Base-by-base conservation (phyloP, 352 stramenopile genomes). In the Aphanomyces astaci region DNA sequence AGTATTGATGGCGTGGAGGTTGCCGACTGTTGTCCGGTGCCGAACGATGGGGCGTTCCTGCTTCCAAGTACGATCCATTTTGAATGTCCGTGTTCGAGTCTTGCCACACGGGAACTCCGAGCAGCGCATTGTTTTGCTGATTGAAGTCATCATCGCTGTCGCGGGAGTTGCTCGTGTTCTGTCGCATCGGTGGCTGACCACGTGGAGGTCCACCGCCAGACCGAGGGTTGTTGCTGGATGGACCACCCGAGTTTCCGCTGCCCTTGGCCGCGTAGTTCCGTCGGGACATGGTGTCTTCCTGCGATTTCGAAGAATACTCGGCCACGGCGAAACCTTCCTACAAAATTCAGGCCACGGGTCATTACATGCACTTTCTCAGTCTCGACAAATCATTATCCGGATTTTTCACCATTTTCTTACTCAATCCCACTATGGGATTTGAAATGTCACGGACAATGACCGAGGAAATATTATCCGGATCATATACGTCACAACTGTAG, bases 81-180 rank as follows among this genome's bases (percentile, higher is more conserved):
- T 68, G 51, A 32, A 59, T 45, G 22, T 68, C 49, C 32, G 62
- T 25, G 9, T 19, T 33, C 11, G 62, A 62, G 51, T 68, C 62
- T 51, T 68, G 62, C 62, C 62, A 68, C 15, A 68, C 62, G 59
- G 62, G 62, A n/a, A 68, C 62, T n/a, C 62, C 62, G 30, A 68
- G 51, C 17, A 68, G n/a, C 13, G 39, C 62, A 3, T 68, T 68
- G 30, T 48, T 27, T n/a, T 68, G 62, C 31, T 68, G 62, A 1
- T 3, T 43, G 19, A 52, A 68, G 2, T 68, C 62, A 28, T 68
- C 62, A 17, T 68, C 62, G 51, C 62, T 68, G 39, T 68, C 62
- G 24, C 62, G 62, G n/a, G 49, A 13, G 31, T 51, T 43, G 30
- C 9, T 40, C 2, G 51, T 15, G 13, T 53, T 19, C 9, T n/a